Evolutionary conservation across 768 basidiomycete genomes (phyloP).

Genomic region (Tylopilus subfusipes): DNA sequence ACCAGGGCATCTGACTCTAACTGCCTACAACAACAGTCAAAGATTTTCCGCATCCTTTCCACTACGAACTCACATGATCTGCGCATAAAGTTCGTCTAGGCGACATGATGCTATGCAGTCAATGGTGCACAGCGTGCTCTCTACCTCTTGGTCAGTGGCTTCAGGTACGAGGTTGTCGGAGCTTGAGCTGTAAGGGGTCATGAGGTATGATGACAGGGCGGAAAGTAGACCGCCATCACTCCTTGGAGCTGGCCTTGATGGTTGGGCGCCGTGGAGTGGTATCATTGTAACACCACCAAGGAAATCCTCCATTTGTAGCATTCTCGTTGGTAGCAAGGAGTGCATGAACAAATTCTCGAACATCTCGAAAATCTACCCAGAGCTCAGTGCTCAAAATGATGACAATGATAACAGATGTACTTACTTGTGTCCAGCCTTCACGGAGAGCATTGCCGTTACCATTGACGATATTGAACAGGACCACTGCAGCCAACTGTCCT

Average conservation of each 20-base stretch:
- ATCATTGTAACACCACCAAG: constrained; percentile 92
- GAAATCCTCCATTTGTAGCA: constrained; percentile 99
- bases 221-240: constrained; percentile 91
- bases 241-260: constrained; percentile 57
- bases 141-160: constrained; percentile 87
- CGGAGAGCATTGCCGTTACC: constrained; percentile 91
- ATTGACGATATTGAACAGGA: constrained; percentile 96
- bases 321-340: constrained; percentile 81
- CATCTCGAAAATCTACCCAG: constrained; percentile 89
- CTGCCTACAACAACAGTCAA: constrained; percentile 47
- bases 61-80: constrained; percentile 73
- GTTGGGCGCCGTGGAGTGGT: constrained; percentile 75
- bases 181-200: constrained; percentile 85
- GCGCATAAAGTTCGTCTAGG: constrained; percentile 89
- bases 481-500: constrained; percentile 93
- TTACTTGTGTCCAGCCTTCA: constrained; percentile 91
- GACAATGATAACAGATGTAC: constrained; percentile 7
- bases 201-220: constrained; percentile 89
- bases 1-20: constrained; percentile 76
- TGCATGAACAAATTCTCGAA: constrained; percentile 95
- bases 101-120: constrained; percentile 94
- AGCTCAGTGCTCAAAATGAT: neutral
- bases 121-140: constrained; percentile 91
- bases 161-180: constrained; percentile 77
- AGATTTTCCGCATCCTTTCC: neutral